phyloP scores from a whole-genome alignment of 345 rosid species.

The Lepidium didymum region DNA sequence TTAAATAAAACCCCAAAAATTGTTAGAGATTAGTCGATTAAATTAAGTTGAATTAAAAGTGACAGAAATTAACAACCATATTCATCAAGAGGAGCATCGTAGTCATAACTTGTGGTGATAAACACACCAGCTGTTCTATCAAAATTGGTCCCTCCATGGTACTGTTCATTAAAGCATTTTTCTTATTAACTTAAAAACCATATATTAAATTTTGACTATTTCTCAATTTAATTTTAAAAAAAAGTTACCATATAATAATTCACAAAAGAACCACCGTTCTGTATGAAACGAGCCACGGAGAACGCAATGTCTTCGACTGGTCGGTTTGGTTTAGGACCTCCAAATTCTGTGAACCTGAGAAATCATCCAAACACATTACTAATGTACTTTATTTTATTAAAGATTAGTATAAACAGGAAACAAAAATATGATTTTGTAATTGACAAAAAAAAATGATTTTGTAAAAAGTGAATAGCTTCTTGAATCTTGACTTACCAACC shows the following conservation, averaged over 20 bases:
- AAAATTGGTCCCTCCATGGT: slow-evolving; percentile 89
- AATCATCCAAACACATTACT: not conserved
- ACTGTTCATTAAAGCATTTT: slow-evolving; percentile 30
- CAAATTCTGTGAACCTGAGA: slow-evolving; percentile 57
- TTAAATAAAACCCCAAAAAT: not conserved
- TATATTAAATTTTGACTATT: not conserved
- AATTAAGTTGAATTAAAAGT: not conserved
- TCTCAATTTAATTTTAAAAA: not conserved
- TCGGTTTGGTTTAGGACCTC: slow-evolving; percentile 52
- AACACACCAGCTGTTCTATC: slow-evolving; percentile 74
- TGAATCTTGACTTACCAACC: slow-evolving; percentile 58
- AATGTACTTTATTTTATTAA: not conserved
- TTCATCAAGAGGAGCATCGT: slow-evolving; percentile 95
- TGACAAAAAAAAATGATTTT: too few relatives aligned
- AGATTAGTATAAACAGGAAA: not conserved
- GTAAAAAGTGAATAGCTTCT: not conserved
- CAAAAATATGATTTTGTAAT: not conserved
- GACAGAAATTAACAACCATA: slow-evolving; percentile 39
- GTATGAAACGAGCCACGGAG: slow-evolving; percentile 66
- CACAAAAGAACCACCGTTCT: slow-evolving; percentile 60
- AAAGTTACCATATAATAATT: slow-evolving; percentile 67
- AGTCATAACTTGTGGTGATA: slow-evolving; percentile 86
- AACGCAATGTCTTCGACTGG: slow-evolving; percentile 78
- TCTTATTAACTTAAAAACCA: not conserved
- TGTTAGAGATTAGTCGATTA: not conserved